Base-by-base conservation (phyloP, 2,329 filamentous ascomycete species). In the Sclerotinia borealis region DNA sequence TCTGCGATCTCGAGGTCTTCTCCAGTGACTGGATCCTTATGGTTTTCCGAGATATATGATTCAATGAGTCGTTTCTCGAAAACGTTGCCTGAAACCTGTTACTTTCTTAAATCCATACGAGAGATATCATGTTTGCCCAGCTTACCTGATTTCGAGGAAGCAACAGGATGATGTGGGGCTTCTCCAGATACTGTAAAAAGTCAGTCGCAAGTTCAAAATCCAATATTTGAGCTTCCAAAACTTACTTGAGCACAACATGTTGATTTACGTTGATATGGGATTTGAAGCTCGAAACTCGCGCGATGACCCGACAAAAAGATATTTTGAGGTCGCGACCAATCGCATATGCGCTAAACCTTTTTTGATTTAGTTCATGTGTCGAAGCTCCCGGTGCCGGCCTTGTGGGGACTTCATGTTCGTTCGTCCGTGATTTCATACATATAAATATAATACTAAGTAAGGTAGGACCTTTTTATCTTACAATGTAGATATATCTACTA, bases 11-110 rank as follows among this genome's bases (percentile, higher is more conserved):
- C 84, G 62, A 98, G 85, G 63, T 93, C 89, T 75, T 96, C 91
- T 74, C 91, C 91, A 63, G 89, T 95, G 64, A 92, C 88, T 36
- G 95, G 95, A 73, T 99, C 95, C 69, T 92, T 96, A 72, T 91
- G 92, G 77, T 98, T 86, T 77, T 98, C 92, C 68, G 90, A 85
- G 73, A 99, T 92, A 76, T 97, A 96, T 71, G 93, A 90, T 76
- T 97, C 92, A 73, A 99, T 93, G 68, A 99, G 83, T 58, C 93
- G 89, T 79, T 92, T 96, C 79, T 99, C 95, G 77, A 96, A 99
- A 58, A 98, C 86, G 75, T 90, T 88, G 72, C 93, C 91, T 91
- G 74, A 34, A 27, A 58, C 64, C 36, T 34, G 52, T 71, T 66
- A 69, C n/a, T n/a, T 63, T 62, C 62, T 54, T 39, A 59, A 51